Evolutionary conservation across 2,329 filamentous ascomycete species (phyloP).

Genomic region (Diaporthe amygdali): DNA sequence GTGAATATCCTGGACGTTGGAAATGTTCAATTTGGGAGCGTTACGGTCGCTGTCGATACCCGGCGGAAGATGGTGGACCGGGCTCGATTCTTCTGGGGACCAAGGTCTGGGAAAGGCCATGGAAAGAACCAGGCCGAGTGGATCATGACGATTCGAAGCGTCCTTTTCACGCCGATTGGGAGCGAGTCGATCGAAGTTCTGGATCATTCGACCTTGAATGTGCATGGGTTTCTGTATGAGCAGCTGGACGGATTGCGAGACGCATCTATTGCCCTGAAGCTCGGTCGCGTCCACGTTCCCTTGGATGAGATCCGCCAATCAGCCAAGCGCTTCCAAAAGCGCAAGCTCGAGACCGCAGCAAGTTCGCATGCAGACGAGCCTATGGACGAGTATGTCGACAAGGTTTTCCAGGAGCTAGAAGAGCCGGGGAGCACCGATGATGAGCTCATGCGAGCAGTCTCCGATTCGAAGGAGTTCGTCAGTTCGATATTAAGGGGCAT

Average conservation of each 20-base stretch:
- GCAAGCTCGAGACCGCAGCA: conserved; percentile 41
- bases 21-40: conserved; percentile 80
- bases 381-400: conserved; percentile 69
- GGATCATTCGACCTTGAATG: conserved; percentile 85
- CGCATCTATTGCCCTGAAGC: conserved; percentile 86
- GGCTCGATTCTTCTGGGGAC: conserved; percentile 85
- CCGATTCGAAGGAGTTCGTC: conserved; percentile 90
- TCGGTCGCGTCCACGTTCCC: conserved; percentile 88
- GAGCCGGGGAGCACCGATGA: conserved; percentile 69
- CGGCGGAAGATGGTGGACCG: conserved; percentile 89
- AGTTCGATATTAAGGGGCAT: conserved; percentile 90
- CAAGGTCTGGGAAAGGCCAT: conserved; percentile 62
- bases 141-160: conserved; percentile 84
- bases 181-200: conserved; percentile 85
- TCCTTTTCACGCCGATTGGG: conserved; percentile 87
- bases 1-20: conserved; percentile 82
- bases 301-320: conserved; percentile 82
- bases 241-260: conserved; percentile 87
- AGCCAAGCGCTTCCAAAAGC: conserved; percentile 58
- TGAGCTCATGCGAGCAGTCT: conserved; percentile 79
- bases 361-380: conserved; percentile 45
- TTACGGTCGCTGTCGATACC: conserved; percentile 89
- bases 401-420: conserved; percentile 77
- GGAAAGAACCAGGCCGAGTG: conserved; percentile 85
- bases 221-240: conserved; percentile 89